Percentiles rank a stretch among this genome's conserved stretches.
These are phyloP conservation scores for Stenogyne calaminthoides DNA, from an alignment of 305 asterid genomes.

Conservation along the genomic window DNA sequence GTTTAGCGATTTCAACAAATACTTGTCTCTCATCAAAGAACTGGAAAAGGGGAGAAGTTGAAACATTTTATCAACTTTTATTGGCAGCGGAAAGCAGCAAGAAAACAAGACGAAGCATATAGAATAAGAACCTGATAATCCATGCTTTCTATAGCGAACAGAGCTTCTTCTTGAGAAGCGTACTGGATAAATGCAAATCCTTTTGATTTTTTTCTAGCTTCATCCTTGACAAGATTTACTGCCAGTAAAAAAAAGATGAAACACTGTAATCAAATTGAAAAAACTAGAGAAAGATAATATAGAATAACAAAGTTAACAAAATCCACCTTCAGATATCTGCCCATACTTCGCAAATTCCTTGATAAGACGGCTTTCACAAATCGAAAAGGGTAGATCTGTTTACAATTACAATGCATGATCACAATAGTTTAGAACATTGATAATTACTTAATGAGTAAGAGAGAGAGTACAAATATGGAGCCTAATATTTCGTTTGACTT, in stretches of 20 bases:
- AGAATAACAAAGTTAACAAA: not conserved
- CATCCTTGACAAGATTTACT: slow-evolving; percentile 55
- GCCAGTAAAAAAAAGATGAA: slow-evolving; percentile 1
- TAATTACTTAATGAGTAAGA: not conserved
- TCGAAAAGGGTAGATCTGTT: slow-evolving; percentile 56
- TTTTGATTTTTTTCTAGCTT: slow-evolving; percentile 44
- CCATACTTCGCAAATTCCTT: slow-evolving; percentile 62
- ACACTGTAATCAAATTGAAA: not conserved
- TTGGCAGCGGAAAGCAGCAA: not conserved
- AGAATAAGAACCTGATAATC: slow-evolving; percentile 57
- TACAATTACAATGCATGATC: slow-evolving; percentile 3
- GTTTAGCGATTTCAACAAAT: slow-evolving; percentile 54
- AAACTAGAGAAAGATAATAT: not conserved
- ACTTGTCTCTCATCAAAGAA: slow-evolving; percentile 49
- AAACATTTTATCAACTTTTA: not conserved
- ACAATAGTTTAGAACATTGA: not conserved
- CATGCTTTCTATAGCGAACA: slow-evolving; percentile 61
- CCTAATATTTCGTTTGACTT: not conserved
- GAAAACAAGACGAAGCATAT: not conserved
- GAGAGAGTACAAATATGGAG: not conserved
- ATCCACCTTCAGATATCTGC: slow-evolving; percentile 59
- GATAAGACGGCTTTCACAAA: slow-evolving; percentile 44
- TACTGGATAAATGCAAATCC: slow-evolving; percentile 67
- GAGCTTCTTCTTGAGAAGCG: slow-evolving; percentile 54
- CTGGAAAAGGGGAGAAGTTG: slow-evolving; percentile 30